These are phyloP conservation scores for Bolboschoenus planiculmis DNA, from an alignment of 176 grass and related monocot genomes.

Conservation along the genomic window DNA sequence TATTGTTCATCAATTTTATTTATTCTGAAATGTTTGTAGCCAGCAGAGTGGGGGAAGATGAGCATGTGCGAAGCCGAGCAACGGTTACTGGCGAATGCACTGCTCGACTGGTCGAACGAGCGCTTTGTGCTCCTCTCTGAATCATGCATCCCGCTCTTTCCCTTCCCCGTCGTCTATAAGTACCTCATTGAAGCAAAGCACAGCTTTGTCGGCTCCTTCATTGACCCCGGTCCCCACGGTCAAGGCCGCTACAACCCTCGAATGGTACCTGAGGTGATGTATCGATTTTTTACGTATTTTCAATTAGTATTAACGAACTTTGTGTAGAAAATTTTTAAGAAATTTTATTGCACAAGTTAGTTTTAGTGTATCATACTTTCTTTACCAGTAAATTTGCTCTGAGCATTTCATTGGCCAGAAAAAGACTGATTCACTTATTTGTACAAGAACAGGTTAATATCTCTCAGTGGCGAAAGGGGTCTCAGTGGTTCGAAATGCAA, in stretches of 20 bases:
- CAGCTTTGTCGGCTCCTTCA: conserved; percentile 53
- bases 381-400: too few species aligned
- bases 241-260: conserved; percentile 35
- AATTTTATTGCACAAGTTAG: not conserved
- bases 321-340: not conserved
- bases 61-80: conserved; percentile 60
- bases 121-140: conserved; percentile 73
- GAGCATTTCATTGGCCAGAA: not conserved
- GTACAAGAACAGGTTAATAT: conserved; percentile 2
- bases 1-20: too few species aligned
- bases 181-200: conserved; percentile 34
- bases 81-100: conserved; percentile 60
- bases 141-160: conserved; percentile 44
- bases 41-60: conserved; percentile 31
- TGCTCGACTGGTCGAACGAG: conserved; percentile 49
- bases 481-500: conserved; percentile 67
- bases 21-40: conserved; percentile 37
- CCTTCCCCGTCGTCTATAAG: conserved; percentile 30
- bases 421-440: not conserved
- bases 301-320: not conserved
- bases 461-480: conserved; percentile 51
- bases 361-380: not conserved
- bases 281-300: not conserved
- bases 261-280: conserved; percentile 29
- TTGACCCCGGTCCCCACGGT: conserved; percentile 37